A percentile compares a stretch with the other conserved stretches of the same genome.
Evolutionary conservation across 2,329 filamentous ascomycete genomes (phyloP).

Genomic region (Ophiostoma triangulosporum): DNA sequence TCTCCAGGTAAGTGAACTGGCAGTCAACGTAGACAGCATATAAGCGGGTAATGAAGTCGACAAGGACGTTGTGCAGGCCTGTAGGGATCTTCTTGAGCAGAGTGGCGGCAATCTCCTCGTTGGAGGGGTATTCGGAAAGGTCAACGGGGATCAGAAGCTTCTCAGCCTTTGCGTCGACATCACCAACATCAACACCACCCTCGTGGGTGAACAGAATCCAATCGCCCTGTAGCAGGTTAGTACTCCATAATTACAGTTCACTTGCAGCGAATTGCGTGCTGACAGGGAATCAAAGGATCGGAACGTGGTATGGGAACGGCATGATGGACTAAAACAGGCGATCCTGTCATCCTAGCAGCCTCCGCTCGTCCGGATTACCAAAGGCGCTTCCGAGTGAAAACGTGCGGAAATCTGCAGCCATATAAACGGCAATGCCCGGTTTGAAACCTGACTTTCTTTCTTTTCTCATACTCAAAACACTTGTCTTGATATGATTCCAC

Average conservation of each 20-base stretch:
- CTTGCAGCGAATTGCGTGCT: not conserved
- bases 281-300: not conserved
- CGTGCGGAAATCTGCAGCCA: not conserved
- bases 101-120: slow-evolving; percentile 74
- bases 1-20: slow-evolving; percentile 99
- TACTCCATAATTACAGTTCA: slow-evolving; percentile 6
- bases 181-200: slow-evolving; percentile 97
- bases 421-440: slow-evolving; percentile 4
- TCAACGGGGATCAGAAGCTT: slow-evolving; percentile 97
- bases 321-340: slow-evolving; percentile 9
- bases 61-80: slow-evolving; percentile 93
- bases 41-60: slow-evolving; percentile 96
- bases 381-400: not conserved
- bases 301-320: not conserved
- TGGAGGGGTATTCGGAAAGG: slow-evolving; percentile 86
- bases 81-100: slow-evolving; percentile 88
- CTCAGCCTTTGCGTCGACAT: slow-evolving; percentile 97
- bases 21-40: slow-evolving; percentile 99
- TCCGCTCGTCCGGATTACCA: slow-evolving; percentile 28
- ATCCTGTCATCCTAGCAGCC: slow-evolving; percentile 28
- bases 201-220: slow-evolving; percentile 99
- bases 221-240: slow-evolving; percentile 55
- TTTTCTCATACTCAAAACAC: not conserved
- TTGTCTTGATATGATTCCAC: not conserved
- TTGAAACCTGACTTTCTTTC: not conserved